Evolutionary conservation across 495 filamentous ascomycete species (phyloP), one percentile per base, ranked within the genome.

Genomic region (Platismatia glauca): DNA sequence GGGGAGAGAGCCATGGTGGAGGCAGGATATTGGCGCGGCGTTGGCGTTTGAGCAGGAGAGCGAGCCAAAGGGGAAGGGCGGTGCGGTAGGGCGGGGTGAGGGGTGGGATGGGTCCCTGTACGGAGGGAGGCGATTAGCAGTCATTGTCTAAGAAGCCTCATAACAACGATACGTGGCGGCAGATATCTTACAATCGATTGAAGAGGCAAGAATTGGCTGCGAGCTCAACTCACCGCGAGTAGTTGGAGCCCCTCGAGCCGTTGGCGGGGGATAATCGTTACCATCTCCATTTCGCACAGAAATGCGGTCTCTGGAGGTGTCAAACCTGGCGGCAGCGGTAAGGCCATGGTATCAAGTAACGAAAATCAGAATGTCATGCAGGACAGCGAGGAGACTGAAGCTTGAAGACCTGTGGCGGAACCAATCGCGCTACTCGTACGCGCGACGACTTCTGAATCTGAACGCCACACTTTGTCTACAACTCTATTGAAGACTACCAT

Each of bases 1-100:
- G 71, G 0, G 89, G 82, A 66, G 86, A 82, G 15, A 98, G 84
- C 94, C 94, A 98, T 57, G 88, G 73, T 0, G 94, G 94, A 0
- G 94, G 89, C 46, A 91, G 76, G 72, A 97, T 97, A 76, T 96
- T 95, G 71, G 91, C 93, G 70, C 93, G 86, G 39, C 87, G 84
- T 77, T 98, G 95, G 64, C 91, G 89, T 75, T 98, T 97, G 58
- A 98, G 86, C 60, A 97, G 86, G 57, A 97, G 83, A n/a, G 95
- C 94, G 55, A 97, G 88, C 95, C 95, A 97, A 70, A 97, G 85
- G 18, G 94, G 94, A 50, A 97, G 73, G 35, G 86, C 74, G 62
- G 87, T 82, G 67, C 91, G 86, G 66, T 91, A 86, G 0, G 94
- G 92, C 12, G 94, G 94, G 35, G 81, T 81, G 55, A 98, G 84